These are phyloP conservation scores for Penicillium manginii DNA, from an alignment of 495 filamentous ascomycete species.

Conservation along the genomic window DNA sequence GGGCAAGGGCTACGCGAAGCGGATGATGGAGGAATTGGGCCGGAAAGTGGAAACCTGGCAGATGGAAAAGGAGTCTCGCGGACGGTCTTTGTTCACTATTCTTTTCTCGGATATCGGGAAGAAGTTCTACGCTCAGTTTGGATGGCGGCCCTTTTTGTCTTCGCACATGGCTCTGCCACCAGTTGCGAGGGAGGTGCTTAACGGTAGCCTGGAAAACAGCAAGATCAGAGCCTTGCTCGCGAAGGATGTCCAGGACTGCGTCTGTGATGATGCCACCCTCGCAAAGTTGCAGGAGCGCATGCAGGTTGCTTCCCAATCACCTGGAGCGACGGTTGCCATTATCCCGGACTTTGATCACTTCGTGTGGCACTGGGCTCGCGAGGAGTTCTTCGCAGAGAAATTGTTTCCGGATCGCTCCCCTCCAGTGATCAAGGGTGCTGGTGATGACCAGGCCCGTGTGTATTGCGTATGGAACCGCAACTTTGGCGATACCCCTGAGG, in stretches of 20 bases:
- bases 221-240: slow-evolving; percentile 29
- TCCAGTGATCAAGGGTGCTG: slow-evolving; percentile 71
- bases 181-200: slow-evolving; percentile 25
- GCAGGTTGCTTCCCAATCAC: slow-evolving; percentile 35
- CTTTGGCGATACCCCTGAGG: slow-evolving; percentile 58
- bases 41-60: slow-evolving; percentile 57
- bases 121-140: slow-evolving; percentile 80
- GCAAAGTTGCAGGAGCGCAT: slow-evolving; percentile 39
- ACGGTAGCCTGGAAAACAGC: slow-evolving; percentile 14
- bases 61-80: slow-evolving; percentile 40
- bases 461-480: slow-evolving; percentile 85
- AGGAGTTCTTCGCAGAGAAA: slow-evolving; percentile 75
- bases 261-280: slow-evolving; percentile 41
- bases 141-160: slow-evolving; percentile 77
- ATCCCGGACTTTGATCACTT: slow-evolving; percentile 73
- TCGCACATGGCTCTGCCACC: slow-evolving; percentile 69
- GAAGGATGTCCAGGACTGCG: slow-evolving; percentile 33
- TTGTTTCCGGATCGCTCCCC: slow-evolving; percentile 38
- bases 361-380: slow-evolving; percentile 83
- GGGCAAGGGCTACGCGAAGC: slow-evolving; percentile 76
- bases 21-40: slow-evolving; percentile 66
- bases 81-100: slow-evolving; percentile 63
- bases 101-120: slow-evolving; percentile 96
- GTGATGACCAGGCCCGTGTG: slow-evolving; percentile 56
- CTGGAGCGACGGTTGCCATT: slow-evolving; percentile 60